A percentile compares a stretch with the other conserved stretches of the same genome.
Conservation (phyloP, 2,329 filamentous ascomycete genomes). For the Penicillium fuscoglaucum region DNA sequence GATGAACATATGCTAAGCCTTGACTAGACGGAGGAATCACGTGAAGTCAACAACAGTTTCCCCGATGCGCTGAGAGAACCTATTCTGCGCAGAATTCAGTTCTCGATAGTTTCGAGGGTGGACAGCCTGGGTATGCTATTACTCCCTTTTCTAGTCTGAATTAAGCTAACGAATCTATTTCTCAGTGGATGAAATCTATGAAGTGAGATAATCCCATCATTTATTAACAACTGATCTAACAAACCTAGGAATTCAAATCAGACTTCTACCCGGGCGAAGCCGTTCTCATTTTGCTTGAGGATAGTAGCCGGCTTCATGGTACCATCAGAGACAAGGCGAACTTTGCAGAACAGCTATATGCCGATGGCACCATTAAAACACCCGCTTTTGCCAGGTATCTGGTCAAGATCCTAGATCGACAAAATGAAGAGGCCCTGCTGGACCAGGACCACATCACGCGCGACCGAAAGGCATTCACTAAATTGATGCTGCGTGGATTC, state of each 20-base stretch:
- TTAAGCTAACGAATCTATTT: conserved; percentile 21
- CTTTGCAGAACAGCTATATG: conserved; percentile 59
- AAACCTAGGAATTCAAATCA: conserved; percentile 67
- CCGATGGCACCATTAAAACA: conserved; percentile 68
- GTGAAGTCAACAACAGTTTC: conserved; percentile 87
- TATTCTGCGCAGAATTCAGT: conserved; percentile 86
- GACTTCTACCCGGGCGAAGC: conserved; percentile 90
- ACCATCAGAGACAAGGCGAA: conserved; percentile 82
- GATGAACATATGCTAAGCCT: conserved; percentile 9
- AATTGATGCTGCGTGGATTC: conserved; percentile 88
- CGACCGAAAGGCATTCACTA: conserved; percentile 90
- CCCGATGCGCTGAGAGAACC: conserved; percentile 89
- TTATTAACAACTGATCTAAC: conserved; percentile 15
- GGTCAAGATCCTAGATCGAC: conserved; percentile 69
- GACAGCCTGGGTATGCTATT: conserved; percentile 64
- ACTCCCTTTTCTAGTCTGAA: neutral
- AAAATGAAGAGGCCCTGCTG: conserved; percentile 72
- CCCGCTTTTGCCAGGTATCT: conserved; percentile 75
- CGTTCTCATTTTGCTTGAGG: conserved; percentile 70
- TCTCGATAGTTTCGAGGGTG: conserved; percentile 83
- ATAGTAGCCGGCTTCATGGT: conserved; percentile 69
- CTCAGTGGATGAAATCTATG: conserved; percentile 52
- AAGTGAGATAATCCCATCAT: conserved; percentile 38
- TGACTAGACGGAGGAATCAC: conserved; percentile 69
- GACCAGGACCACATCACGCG: conserved; percentile 80